Evolutionary conservation across 305 asterid species (phyloP), one percentile per base, ranked within the genome.

Genomic region (Solanum aculeatissimum): DNA sequence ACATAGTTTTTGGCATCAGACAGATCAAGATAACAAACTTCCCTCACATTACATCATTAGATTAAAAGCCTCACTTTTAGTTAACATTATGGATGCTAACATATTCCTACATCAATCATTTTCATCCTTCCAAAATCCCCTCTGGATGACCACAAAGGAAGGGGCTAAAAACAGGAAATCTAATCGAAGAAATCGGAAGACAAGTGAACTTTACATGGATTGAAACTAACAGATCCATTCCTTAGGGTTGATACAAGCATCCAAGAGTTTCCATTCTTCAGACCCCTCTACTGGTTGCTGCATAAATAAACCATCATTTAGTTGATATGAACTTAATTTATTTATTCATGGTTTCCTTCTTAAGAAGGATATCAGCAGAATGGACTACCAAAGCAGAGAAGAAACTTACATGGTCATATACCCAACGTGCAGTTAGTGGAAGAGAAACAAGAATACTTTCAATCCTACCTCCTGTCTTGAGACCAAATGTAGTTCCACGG

Each of bases 401-500:
- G 19, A 72, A 49, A 85, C 94, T 92, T 90, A 96, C 99, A 65
- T 96, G 99, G 85, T 93, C 92, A 58, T 96, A 96, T 87, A 94
- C 99, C 98, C 98, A 96, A 16, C 98, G 96, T 7, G 97, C 94
- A 82, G 95, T 88, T 51, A 96, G 90, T 62, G 99, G 99, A 88
- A 96, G 98, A 57, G 99, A 96, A 83, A 96, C 98, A 27, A 96
- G 98, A 87, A 97, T 97, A 86, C 99, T 97, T 94, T 95, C 99
- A 57, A 97, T 97, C 92, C 99, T 91, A 75, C 99, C 99, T 62
- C 99, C 99, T 57, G 99, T 97, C 89, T 97, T 97, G 82, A 97
- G 98, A 83, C 99, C 99, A 89, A 95, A 97, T 86, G 99, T 97
- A 55, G 99, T 97, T 89, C 99, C 99, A 45, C 99, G 98, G 86